A percentile compares a stretch with the other conserved stretches of the same genome.
Evolutionary conservation across 2,329 filamentous ascomycete species (phyloP).

Genomic region (Mariannaea sp.): DNA sequence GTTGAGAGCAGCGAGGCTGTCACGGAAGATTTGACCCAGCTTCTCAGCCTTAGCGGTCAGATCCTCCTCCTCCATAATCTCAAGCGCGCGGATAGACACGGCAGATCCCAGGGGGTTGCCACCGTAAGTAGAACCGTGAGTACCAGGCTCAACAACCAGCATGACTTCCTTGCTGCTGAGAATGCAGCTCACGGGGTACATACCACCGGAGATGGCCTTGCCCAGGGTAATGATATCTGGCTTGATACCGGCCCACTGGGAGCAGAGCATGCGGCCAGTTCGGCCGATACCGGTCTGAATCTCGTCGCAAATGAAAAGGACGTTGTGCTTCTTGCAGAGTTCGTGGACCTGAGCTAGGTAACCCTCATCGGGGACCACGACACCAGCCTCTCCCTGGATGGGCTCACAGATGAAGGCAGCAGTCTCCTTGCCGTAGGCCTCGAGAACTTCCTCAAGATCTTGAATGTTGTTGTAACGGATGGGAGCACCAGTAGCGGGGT

Average conservation of each 20-base stretch:
- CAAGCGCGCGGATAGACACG: slow-evolving; percentile 91
- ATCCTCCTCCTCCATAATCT: slow-evolving; percentile 90
- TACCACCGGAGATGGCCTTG: slow-evolving; percentile 96
- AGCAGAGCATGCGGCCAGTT: slow-evolving; percentile 91
- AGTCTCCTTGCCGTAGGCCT: slow-evolving; percentile 80
- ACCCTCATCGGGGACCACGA: slow-evolving; percentile 89
- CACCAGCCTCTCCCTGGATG: slow-evolving; percentile 96
- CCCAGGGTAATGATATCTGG: slow-evolving; percentile 93
- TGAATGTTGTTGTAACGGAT: slow-evolving; percentile 87
- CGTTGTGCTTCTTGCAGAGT: slow-evolving; percentile 93
- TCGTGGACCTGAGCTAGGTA: slow-evolving; percentile 81
- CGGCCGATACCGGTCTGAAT: slow-evolving; percentile 97
- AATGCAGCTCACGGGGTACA: slow-evolving; percentile 98
- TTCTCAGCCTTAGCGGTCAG: slow-evolving; percentile 82
- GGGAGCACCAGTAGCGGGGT: slow-evolving; percentile 73
- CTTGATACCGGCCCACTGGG: slow-evolving; percentile 93
- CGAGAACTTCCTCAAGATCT: slow-evolving; percentile 79
- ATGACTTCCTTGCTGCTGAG: slow-evolving; percentile 88
- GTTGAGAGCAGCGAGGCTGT: slow-evolving; percentile 74
- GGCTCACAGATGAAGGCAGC: slow-evolving; percentile 95
- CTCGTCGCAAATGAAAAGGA: slow-evolving; percentile 95
- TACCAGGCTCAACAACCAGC: slow-evolving; percentile 94
- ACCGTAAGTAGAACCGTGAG: slow-evolving; percentile 97
- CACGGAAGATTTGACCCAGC: slow-evolving; percentile 81
- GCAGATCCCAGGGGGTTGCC: slow-evolving; percentile 96